Evolutionary conservation across 495 filamentous ascomycete genomes (phyloP), one percentile per base, ranked within the genome.

Genomic region (Filosporella fistucella): DNA sequence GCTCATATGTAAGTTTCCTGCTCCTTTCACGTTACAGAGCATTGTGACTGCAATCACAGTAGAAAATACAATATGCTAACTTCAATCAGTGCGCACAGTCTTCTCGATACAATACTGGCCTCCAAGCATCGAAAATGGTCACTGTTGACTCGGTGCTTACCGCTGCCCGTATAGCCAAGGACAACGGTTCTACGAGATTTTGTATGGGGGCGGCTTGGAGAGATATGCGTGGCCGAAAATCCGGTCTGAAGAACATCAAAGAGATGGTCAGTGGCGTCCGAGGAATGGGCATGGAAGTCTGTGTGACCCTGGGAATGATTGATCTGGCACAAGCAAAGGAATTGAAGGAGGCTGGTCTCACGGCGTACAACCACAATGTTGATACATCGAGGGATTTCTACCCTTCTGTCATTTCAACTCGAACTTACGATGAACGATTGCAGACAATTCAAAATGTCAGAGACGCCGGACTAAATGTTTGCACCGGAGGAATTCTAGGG

Each of bases 201-300:
- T 94, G 88, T 68, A 91, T 91, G 88, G 88, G 88, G 16, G 88
- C 88, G 12, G 88, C 88, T 1, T 94, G 88, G 88, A 72, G 88
- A 16, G 88, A 94, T 65, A 94, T 94, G 88, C 83, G 86, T 4
- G 88, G 88, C 25, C 83, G 88, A 49, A 90, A 90, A 69, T 83
- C 78, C 13, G 80, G 75, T 46, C 69, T 94, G 18, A 78, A 78
- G 59, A 88, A 89, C 54, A 80, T 91, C 63, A 85, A 84, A 64
- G 78, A 73, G 42, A 94, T 94, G 88, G 76, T 94, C 2, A 68
- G 76, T 11, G 87, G 88, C 0, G 84, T 94, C 14, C 71, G 82
- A 26, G 86, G 67, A 0, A 76, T 94, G 75, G 84, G 78, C 28
- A 89, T 94, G 86, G 88, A 94, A 60, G 81, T 81, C 17, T 91